Evolutionary conservation across 768 basidiomycete species (phyloP).

Genomic region (Pleurotus pulmonarius): DNA sequence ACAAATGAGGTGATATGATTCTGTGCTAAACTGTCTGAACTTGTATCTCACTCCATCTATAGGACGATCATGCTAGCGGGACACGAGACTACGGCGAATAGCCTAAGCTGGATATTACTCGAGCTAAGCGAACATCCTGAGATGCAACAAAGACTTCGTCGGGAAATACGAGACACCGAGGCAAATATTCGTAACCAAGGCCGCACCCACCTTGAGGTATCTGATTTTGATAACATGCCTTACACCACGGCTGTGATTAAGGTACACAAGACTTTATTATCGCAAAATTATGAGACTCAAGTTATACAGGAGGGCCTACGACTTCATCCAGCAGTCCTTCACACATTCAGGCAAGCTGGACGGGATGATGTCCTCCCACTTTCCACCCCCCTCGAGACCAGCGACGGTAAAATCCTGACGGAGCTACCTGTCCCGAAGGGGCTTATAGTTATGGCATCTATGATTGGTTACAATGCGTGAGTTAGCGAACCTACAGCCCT

Average conservation of each 20-base stretch:
- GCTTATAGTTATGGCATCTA: constrained; percentile 35
- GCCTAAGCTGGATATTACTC: constrained; percentile 45
- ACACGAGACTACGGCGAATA: constrained; percentile 44
- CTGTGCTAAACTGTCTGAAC: too few relatives aligned
- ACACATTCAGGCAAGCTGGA: constrained; percentile 10
- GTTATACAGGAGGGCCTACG: constrained; percentile 26
- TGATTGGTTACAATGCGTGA: constrained; percentile 12
- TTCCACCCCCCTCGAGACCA: constrained; percentile 34
- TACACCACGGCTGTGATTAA: constrained; percentile 44
- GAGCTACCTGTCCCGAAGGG: constrained; percentile 39
- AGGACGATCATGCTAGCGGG: constrained; percentile 31
- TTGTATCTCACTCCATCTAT: background rate
- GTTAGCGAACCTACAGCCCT: background rate
- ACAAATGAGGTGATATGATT: constrained; percentile 19
- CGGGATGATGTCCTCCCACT: constrained; percentile 33
- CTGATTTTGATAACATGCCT: constrained; percentile 48
- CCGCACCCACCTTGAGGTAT: constrained; percentile 33
- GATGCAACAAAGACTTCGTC: constrained; percentile 25
- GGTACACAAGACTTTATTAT: constrained; percentile 17
- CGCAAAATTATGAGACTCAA: background rate
- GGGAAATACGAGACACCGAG: constrained; percentile 19
- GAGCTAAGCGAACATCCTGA: constrained; percentile 44
- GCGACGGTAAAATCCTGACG: constrained; percentile 27
- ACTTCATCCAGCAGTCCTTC: constrained; percentile 21
- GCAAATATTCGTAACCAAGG: constrained; percentile 29